Evolutionary conservation across 2,329 filamentous ascomycete species (phyloP).

Genomic region (Penicillium sp.): DNA sequence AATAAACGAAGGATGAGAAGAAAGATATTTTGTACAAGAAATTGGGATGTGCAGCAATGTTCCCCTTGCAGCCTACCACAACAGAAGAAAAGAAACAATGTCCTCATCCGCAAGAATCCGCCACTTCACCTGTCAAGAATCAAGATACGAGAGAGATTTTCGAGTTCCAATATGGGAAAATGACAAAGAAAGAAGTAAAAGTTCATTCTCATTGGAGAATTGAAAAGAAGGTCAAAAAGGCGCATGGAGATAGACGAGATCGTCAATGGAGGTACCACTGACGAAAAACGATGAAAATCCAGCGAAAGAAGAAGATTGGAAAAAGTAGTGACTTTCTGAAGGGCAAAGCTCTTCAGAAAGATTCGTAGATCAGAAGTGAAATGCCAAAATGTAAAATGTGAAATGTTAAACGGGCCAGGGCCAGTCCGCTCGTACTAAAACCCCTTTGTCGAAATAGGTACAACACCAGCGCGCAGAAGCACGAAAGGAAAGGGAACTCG

Average conservation of each 20-base stretch:
- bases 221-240: slow-evolving; percentile 6
- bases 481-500: slow-evolving; percentile 24
- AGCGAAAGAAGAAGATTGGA: slow-evolving; percentile 14
- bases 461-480: slow-evolving; percentile 30
- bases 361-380: slow-evolving; percentile 11
- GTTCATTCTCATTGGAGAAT: slow-evolving; percentile 9
- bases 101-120: slow-evolving; percentile 1
- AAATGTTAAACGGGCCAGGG: slow-evolving; percentile 12
- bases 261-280: neutral
- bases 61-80: neutral
- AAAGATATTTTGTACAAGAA: neutral
- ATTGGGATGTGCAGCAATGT: neutral
- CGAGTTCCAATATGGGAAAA: neutral
- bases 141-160: slow-evolving; percentile 3
- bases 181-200: neutral
- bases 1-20: neutral
- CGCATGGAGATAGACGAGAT: neutral
- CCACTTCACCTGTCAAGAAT: neutral
- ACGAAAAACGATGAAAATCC: neutral
- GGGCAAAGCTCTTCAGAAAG: too few species aligned
- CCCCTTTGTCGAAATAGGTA: slow-evolving; percentile 25
- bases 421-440: slow-evolving; percentile 18
- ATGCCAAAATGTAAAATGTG: slow-evolving; percentile 9
- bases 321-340: too few species aligned
- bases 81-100: neutral